A percentile compares a stretch with the other conserved stretches of the same genome.
These are phyloP conservation scores for Podaxis pistillaris DNA, from an alignment of 768 basidiomycete genomes.

Conservation along the genomic window DNA sequence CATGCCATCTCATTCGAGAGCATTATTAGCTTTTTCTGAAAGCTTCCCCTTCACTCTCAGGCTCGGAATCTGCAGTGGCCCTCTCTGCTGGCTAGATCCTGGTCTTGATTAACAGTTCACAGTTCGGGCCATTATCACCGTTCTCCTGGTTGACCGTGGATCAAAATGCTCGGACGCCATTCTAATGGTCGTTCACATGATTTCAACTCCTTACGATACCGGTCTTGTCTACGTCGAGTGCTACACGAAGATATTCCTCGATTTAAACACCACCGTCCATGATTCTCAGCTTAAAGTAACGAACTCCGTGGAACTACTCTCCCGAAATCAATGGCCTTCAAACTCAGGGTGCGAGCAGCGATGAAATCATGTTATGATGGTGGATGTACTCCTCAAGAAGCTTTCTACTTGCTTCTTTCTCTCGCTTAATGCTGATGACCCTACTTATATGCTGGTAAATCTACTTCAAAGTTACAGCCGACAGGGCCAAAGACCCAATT, in stretches of 20 bases:
- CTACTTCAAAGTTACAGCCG: background rate
- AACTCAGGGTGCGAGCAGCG: background rate
- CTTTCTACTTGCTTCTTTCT: background rate
- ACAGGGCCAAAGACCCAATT: background rate
- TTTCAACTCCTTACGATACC: background rate
- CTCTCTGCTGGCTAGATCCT: background rate
- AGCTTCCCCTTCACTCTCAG: background rate
- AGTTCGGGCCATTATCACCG: background rate
- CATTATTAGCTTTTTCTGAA: background rate
- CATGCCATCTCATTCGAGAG: background rate
- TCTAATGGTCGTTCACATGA: background rate
- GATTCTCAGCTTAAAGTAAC: background rate
- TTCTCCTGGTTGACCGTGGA: background rate
- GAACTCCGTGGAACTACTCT: background rate
- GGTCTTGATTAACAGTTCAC: background rate
- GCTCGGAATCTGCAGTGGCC: background rate
- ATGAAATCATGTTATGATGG: slow-evolving; percentile 2
- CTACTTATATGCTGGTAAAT: background rate
- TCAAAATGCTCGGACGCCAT: background rate
- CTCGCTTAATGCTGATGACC: background rate
- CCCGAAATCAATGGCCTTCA: background rate
- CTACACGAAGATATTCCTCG: background rate
- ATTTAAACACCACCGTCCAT: background rate
- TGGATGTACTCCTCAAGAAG: background rate
- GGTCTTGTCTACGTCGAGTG: background rate